Percentiles rank a stretch among this genome's conserved stretches.
Evolutionary conservation across 495 filamentous ascomycete genomes (phyloP).

Genomic region (Neurospora tetrasperma): DNA sequence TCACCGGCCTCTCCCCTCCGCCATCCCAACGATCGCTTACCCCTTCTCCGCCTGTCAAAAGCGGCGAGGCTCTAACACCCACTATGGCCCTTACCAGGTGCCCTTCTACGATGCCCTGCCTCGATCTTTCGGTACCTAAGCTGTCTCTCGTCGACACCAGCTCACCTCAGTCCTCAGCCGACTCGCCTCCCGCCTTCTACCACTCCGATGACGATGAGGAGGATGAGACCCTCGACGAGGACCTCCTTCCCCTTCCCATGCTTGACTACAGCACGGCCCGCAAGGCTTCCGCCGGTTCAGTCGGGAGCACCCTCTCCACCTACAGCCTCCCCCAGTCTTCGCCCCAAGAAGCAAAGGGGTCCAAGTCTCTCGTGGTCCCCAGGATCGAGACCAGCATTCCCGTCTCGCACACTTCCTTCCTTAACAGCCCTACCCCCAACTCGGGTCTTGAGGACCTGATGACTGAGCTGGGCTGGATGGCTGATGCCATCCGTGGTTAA

Average conservation of each 20-base stretch:
- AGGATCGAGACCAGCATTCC: slow-evolving; percentile 19
- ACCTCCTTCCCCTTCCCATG: background rate
- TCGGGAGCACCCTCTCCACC: slow-evolving; percentile 22
- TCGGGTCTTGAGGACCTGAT: slow-evolving; percentile 33
- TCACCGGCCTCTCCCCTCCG: slow-evolving; percentile 39
- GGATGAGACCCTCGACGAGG: slow-evolving; percentile 15
- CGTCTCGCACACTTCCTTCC: slow-evolving; percentile 16
- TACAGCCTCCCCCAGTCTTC: slow-evolving; percentile 32
- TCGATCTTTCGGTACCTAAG: background rate
- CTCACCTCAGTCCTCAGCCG: slow-evolving; percentile 11
- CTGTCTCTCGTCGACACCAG: slow-evolving; percentile 11
- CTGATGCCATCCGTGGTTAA: slow-evolving; percentile 26
- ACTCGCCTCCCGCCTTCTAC: slow-evolving; percentile 31
- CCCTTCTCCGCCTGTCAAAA: slow-evolving; percentile 10
- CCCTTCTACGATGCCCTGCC: background rate
- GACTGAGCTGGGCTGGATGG: slow-evolving; percentile 38
- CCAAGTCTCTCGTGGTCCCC: slow-evolving; percentile 11
- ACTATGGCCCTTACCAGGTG: slow-evolving; percentile 3
- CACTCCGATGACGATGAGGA: slow-evolving; percentile 29
- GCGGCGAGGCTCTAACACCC: background rate
- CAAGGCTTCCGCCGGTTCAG: background rate
- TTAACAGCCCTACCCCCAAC: slow-evolving; percentile 25
- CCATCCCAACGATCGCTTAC: slow-evolving; percentile 31
- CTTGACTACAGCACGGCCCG: slow-evolving; percentile 1
- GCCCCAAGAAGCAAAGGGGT: slow-evolving; percentile 10